Percentiles rank a stretch among this genome's conserved stretches.
Evolutionary conservation across 1,139 yeast species (phyloP).

Genomic region (Lodderomyces elongisporus): DNA sequence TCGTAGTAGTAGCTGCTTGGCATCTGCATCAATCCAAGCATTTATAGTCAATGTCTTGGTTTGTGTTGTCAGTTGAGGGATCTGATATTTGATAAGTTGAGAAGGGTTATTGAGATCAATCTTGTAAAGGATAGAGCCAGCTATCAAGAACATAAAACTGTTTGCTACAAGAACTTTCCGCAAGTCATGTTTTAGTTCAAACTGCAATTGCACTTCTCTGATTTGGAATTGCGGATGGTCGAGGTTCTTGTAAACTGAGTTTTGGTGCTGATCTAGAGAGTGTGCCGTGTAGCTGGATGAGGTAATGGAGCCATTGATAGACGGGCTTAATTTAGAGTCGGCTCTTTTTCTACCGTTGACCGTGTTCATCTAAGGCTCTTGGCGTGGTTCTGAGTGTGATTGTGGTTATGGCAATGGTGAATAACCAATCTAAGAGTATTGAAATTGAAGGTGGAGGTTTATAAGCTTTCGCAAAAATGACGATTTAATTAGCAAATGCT

Average conservation of each 20-base stretch:
- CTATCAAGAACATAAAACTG: constrained; percentile 33
- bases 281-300: constrained; percentile 12
- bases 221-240: constrained; percentile 27
- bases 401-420: too few species aligned
- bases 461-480: too few species aligned
- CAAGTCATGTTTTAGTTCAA: constrained; percentile 27
- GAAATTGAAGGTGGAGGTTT: too few species aligned
- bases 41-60: constrained; percentile 16
- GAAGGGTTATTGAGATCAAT: constrained; percentile 39
- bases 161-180: constrained; percentile 24
- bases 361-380: too few species aligned
- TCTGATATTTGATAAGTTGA: constrained; percentile 22
- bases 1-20: constrained; percentile 31
- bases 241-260: constrained; percentile 11
- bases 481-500: too few species aligned
- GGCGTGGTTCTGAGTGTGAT: too few species aligned
- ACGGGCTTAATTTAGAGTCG: constrained; percentile 2
- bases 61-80: constrained; percentile 16
- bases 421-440: too few species aligned
- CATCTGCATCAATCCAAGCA: constrained; percentile 39
- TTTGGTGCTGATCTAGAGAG: constrained; percentile 12
- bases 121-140: constrained; percentile 19
- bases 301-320: constrained; percentile 3
- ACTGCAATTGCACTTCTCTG: constrained; percentile 43
- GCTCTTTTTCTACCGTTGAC: too few species aligned